Conservation (phyloP, 2,329 filamentous ascomycete genomes). For the Parascedosporium putredinis region DNA sequence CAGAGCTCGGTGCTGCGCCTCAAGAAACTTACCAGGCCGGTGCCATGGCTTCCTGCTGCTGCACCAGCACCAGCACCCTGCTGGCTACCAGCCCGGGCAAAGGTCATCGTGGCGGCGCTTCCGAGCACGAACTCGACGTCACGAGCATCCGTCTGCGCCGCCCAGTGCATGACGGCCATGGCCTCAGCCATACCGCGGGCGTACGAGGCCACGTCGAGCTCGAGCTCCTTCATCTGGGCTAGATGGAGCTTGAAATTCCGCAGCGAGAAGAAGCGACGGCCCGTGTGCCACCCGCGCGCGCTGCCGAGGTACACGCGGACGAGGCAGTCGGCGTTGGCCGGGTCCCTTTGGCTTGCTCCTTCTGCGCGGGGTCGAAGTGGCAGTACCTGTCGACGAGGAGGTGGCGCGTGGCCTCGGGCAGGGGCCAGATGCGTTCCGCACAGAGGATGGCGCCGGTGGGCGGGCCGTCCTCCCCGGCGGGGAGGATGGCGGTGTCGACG, state of each 20-base stretch:
- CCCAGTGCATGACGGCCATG: slow-evolving; percentile 23
- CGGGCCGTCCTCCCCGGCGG: slow-evolving; percentile 1
- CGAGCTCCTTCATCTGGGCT: slow-evolving; percentile 18
- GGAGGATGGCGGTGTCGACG: background rate
- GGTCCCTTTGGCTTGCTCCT: slow-evolving; percentile 5
- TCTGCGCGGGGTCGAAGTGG: slow-evolving; percentile 1
- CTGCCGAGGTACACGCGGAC: slow-evolving; percentile 15
- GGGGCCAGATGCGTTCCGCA: slow-evolving; percentile 17
- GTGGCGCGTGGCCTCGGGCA: slow-evolving; percentile 13
- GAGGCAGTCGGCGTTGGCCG: slow-evolving; percentile 14
- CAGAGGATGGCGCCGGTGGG: slow-evolving; percentile 15
- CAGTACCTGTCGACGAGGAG: slow-evolving; percentile 15
- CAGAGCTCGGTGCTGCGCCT: slow-evolving; percentile 15
- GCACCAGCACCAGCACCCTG: too few species aligned
- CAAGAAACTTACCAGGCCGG: slow-evolving; percentile 8
- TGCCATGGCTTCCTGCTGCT: too few species aligned
- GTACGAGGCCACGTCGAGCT: slow-evolving; percentile 13
- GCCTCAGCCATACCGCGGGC: slow-evolving; percentile 17
- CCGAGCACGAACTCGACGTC: slow-evolving; percentile 24
- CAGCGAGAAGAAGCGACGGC: slow-evolving; percentile 17
- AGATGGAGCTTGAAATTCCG: slow-evolving; percentile 22
- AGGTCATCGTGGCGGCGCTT: slow-evolving; percentile 10
- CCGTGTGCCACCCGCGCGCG: background rate
- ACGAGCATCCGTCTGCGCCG: slow-evolving; percentile 17
- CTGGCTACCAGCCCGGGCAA: too few species aligned